Percentiles rank a stretch among this genome's conserved stretches.
Conservation (phyloP, 1,284 basidiomycete genomes). For the Cronartium quercuum region DNA sequence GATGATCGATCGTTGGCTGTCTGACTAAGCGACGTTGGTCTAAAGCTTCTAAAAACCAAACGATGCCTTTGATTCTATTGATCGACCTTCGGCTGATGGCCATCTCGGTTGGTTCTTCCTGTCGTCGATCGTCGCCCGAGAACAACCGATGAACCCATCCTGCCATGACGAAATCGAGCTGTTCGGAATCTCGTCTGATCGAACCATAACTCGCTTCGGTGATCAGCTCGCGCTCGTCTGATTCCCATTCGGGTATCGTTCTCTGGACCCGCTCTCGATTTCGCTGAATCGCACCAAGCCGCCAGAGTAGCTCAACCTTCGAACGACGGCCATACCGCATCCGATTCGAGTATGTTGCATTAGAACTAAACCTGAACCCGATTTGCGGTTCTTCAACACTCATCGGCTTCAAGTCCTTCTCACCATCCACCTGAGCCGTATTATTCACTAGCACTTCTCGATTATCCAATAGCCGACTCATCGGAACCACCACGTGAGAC, state of each 20-base stretch:
- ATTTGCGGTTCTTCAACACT: slow-evolving; percentile 48
- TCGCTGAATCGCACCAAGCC: slow-evolving; percentile 47
- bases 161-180: slow-evolving; percentile 43
- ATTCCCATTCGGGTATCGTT: slow-evolving; percentile 45
- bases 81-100: slow-evolving; percentile 45
- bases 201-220: slow-evolving; percentile 44
- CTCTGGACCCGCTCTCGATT: slow-evolving; percentile 44
- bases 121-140: slow-evolving; percentile 44
- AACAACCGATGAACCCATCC: slow-evolving; percentile 49
- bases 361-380: slow-evolving; percentile 48
- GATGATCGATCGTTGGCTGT: too few relatives aligned
- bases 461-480: slow-evolving; percentile 47
- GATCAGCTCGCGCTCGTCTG: slow-evolving; percentile 44
- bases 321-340: slow-evolving; percentile 48
- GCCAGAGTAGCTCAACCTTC: slow-evolving; percentile 48
- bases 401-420: slow-evolving; percentile 40
- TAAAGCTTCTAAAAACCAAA: slow-evolving; percentile 46
- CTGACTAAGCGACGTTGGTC: slow-evolving; percentile 41
- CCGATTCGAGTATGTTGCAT: slow-evolving; percentile 44
- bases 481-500: slow-evolving; percentile 46
- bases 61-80: slow-evolving; percentile 47
- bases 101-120: slow-evolving; percentile 44
- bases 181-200: slow-evolving; percentile 35
- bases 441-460: slow-evolving; percentile 42
- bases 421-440: slow-evolving; percentile 34